phyloP scores from a whole-genome alignment of 176 grass and related monocot genomes.

The Zizania latifolia region DNA sequence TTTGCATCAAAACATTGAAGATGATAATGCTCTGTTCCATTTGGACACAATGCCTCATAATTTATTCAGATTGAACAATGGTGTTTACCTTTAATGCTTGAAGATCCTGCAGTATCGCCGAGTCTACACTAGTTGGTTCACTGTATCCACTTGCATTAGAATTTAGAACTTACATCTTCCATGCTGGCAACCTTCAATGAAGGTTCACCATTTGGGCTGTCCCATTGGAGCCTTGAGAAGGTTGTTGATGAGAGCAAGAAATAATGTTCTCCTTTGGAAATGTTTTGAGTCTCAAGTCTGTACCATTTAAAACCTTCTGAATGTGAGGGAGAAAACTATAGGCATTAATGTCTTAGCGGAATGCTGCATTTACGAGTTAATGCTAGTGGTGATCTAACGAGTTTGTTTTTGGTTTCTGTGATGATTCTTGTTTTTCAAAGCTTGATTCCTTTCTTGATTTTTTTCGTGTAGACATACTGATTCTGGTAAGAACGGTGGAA shows the following conservation, averaged over 20 bases:
- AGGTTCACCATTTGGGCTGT: not conserved
- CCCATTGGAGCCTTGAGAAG: not conserved
- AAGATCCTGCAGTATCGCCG: not conserved
- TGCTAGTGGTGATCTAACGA: not conserved
- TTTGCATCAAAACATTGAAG: not conserved
- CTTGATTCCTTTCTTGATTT: not conserved
- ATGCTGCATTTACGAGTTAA: conserved; percentile 10
- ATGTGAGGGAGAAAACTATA: not conserved
- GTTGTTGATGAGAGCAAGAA: conserved; percentile 4
- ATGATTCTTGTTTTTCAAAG: not conserved
- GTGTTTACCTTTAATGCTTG: too few species aligned
- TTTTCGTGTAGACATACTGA: conserved; percentile 46
- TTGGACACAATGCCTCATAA: not conserved
- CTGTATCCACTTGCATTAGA: not conserved
- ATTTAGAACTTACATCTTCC: not conserved
- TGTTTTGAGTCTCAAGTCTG: not conserved
- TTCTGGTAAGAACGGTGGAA: conserved; percentile 20
- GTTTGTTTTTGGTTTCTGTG: not conserved
- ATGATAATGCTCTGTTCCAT: not conserved
- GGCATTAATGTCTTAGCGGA: not conserved
- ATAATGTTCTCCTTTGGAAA: not conserved
- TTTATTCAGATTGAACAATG: too few species aligned
- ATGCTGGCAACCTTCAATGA: not conserved
- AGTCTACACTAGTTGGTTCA: not conserved
- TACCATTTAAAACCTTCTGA: not conserved